phyloP scores from a whole-genome alignment of 257 asterid genomes.

The Capsicum rhomboideum region DNA sequence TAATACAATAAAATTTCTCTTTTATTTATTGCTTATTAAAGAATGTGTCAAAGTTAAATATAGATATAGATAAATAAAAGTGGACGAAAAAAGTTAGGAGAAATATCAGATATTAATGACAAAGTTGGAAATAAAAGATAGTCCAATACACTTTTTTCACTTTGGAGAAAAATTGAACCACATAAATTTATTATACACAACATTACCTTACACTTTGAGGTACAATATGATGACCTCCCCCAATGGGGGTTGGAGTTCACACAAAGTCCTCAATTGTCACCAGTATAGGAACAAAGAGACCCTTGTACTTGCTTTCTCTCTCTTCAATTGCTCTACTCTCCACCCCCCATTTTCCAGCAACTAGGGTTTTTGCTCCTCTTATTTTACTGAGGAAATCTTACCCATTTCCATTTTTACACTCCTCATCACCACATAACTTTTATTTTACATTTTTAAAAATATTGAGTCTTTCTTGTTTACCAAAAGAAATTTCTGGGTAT shows the following conservation, averaged over 20 bases:
- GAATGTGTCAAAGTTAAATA: too few species aligned
- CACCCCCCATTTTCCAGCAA: not conserved
- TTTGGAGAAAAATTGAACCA: too few species aligned
- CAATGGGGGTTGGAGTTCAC: not conserved
- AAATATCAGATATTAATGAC: too few species aligned
- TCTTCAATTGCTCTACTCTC: not conserved
- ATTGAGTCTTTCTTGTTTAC: not conserved
- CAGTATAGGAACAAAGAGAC: not conserved
- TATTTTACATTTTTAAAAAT: not conserved
- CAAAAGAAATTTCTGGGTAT: not conserved
- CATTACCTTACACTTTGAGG: too few species aligned
- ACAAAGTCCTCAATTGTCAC: not conserved
- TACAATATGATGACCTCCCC: too few species aligned
- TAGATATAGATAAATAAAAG: too few species aligned
- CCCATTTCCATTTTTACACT: not conserved
- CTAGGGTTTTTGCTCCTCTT: conserved; percentile 5
- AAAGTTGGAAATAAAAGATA: too few species aligned
- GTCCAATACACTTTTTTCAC: too few species aligned
- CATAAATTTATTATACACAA: too few species aligned
- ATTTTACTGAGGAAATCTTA: not conserved
- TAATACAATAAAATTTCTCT: too few species aligned
- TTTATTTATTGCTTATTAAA: too few species aligned
- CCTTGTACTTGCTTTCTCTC: not conserved
- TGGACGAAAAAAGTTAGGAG: too few species aligned
- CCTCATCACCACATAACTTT: not conserved